A percentile compares a stretch with the other conserved stretches of the same genome.
Conservation (phyloP, 176 grass and related monocot species). For the Tuctoria greenei region DNA sequence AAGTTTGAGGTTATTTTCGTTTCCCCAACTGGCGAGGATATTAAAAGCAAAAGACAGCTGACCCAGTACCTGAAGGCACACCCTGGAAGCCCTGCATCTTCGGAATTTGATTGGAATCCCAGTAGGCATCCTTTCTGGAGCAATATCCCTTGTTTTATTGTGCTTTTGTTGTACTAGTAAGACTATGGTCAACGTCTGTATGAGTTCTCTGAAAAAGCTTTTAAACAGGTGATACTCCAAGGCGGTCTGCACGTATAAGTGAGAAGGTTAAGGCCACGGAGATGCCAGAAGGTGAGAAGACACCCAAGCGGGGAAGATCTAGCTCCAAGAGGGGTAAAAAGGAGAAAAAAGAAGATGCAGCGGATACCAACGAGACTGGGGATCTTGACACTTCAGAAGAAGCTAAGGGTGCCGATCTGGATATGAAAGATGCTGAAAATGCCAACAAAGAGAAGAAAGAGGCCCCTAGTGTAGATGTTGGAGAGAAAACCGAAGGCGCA, state of each 20-base stretch:
- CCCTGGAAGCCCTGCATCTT: constrained; percentile 59
- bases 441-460: constrained; percentile 42
- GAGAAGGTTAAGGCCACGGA: constrained; percentile 64
- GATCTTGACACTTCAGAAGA: constrained; percentile 27
- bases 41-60: constrained; percentile 79
- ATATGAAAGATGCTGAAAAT: constrained; percentile 61
- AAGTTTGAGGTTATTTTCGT: constrained; percentile 71
- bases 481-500: constrained; percentile 34
- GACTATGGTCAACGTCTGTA: constrained; percentile 1
- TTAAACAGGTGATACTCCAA: constrained; percentile 80
- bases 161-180: constrained; percentile 1
- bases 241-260: constrained; percentile 81
- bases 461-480: neutral
- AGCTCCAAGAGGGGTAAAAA: constrained; percentile 41
- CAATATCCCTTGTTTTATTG: neutral
- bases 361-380: constrained; percentile 28
- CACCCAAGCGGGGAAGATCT: constrained; percentile 37
- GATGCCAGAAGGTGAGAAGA: constrained; percentile 65
- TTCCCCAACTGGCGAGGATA: constrained; percentile 75
- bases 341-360: constrained; percentile 36
- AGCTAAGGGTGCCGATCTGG: constrained; percentile 38
- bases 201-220: constrained; percentile 36
- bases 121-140: constrained; percentile 47
- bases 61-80: constrained; percentile 68
- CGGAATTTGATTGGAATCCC: constrained; percentile 82